A percentile compares a stretch with the other conserved stretches of the same genome.
Conservation (phyloP, 495 filamentous ascomycete species). For the Hypoxylon fuscum region DNA sequence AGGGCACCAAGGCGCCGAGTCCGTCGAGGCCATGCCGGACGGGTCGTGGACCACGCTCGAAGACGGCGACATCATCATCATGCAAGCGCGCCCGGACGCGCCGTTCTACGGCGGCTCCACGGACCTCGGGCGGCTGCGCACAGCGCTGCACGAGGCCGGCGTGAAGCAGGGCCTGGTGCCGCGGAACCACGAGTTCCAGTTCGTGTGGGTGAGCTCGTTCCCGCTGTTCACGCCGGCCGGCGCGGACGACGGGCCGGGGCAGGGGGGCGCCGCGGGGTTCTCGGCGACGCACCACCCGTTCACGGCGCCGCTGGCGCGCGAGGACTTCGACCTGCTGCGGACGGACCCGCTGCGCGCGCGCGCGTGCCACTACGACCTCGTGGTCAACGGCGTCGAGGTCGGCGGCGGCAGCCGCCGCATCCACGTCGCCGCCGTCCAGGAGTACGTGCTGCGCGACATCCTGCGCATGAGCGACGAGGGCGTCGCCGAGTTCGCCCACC, state of each 20-base stretch:
- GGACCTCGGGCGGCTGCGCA: slow-evolving; percentile 77
- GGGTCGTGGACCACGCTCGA: slow-evolving; percentile 44
- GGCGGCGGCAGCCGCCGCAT: slow-evolving; percentile 94
- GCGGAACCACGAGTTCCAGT: slow-evolving; percentile 65
- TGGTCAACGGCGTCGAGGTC: slow-evolving; percentile 94
- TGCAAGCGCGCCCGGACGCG: slow-evolving; percentile 76
- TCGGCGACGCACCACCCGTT: slow-evolving; percentile 95
- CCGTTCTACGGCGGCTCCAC: slow-evolving; percentile 77
- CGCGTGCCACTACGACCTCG: slow-evolving; percentile 92
- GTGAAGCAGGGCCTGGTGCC: slow-evolving; percentile 66
- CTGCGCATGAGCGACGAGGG: slow-evolving; percentile 70
- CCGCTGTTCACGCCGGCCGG: slow-evolving; percentile 82
- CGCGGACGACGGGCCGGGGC: slow-evolving; percentile 72
- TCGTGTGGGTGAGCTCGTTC: slow-evolving; percentile 88
- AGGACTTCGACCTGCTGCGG: slow-evolving; percentile 78
- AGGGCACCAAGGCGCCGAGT: slow-evolving; percentile 69
- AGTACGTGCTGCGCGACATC: slow-evolving; percentile 85
- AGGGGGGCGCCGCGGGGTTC: slow-evolving; percentile 81
- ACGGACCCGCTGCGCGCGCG: slow-evolving; percentile 74
- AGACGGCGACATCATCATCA: slow-evolving; percentile 78
- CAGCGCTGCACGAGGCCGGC: slow-evolving; percentile 72
- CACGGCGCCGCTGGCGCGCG: slow-evolving; percentile 78
- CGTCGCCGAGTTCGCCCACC: slow-evolving; percentile 79
- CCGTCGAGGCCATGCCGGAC: slow-evolving; percentile 22
- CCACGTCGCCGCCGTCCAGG: slow-evolving; percentile 83